Base-by-base conservation (phyloP, 495 filamentous ascomycete genomes). In the Lasiosphaeriaceae sp. region DNA sequence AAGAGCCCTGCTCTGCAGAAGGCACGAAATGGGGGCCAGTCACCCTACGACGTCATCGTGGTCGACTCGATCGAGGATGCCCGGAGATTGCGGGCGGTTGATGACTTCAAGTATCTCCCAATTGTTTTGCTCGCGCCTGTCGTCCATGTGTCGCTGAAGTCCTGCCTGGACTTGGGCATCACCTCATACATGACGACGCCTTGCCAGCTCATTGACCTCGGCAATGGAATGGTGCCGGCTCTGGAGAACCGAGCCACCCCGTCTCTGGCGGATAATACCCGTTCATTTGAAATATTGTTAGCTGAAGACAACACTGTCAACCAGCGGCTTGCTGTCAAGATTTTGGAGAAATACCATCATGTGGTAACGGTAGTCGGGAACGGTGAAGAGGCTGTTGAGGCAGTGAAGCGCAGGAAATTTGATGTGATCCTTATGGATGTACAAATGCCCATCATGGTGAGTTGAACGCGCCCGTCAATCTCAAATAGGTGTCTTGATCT, bases 381-480 rank as follows among this genome's bases (percentile, higher is more conserved):
- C 65, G 94, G 94, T 44, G 77, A 89, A 48, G 94, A 97, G 67
- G 94, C 94, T 0, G 83, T 97, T 14, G 90, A 97, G 59, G 86
- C 87, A 23, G 83, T 97, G 59, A 91, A 91, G 76, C 83, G 86
- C 64, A 90, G 89, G 73, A 87, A 90, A 59, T 98, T 93, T 66
- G 94, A 98, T 73, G 90, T 96, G 63, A 94, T 98, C 59, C 75
- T 99, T 47, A 99, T 99, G 94, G 94, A 99, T 64, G 95, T 99
- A 7, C 95, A 97, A 70, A 99, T 99, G 95, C 95, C 95, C 20
- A 87, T 97, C 58, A 97, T 99, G 92, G 86, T 88, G 75, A 68
- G 81, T 67, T 26, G 17, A 20, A 17, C 1, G n/a, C 22, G 22
- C 52, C 39, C 62, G 63, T 60, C 53, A 20, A 26, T 52, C 39